Conservation (phyloP, 176 grass and related monocot species). For the Poa annua region DNA sequence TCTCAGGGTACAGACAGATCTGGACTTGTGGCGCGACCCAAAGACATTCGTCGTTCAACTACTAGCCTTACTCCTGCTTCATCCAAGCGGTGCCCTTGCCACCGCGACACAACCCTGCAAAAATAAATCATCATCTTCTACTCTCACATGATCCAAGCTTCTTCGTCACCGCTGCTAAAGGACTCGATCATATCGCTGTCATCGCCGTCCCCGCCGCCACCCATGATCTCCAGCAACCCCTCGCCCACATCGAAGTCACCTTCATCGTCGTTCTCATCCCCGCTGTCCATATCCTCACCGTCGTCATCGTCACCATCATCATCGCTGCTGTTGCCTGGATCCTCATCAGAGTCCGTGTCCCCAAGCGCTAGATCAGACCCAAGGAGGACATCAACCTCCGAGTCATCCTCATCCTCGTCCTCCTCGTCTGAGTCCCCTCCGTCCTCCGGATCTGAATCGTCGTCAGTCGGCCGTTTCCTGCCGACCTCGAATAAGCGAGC, state of each 20-base stretch:
- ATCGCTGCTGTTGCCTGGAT: conserved; percentile 61
- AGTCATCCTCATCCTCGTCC: conserved; percentile 79
- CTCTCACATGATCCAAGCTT: conserved; percentile 44
- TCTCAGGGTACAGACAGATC: not conserved
- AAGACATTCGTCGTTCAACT: not conserved
- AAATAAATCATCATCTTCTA: not conserved
- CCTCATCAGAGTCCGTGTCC: conserved; percentile 76
- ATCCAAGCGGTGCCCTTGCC: not conserved
- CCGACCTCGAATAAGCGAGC: conserved; percentile 89
- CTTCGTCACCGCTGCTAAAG: conserved; percentile 70
- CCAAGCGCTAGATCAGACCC: conserved; percentile 39
- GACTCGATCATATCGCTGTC: conserved; percentile 62
- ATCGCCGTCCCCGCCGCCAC: conserved; percentile 50
- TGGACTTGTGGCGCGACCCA: not conserved
- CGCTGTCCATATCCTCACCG: conserved; percentile 47
- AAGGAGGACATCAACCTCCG: conserved; percentile 57
- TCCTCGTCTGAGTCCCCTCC: conserved; percentile 73
- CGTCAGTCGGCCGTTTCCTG: conserved; percentile 81
- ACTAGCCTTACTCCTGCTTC: not conserved
- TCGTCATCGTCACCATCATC: conserved; percentile 46
- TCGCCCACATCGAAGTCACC: conserved; percentile 61
- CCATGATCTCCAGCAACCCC: conserved; percentile 68
- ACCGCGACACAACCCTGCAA: conserved; percentile 21
- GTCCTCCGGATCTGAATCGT: conserved; percentile 95
- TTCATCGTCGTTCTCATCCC: conserved; percentile 65